Evolutionary conservation across 305 asterid species (phyloP).

Genomic region (Ajuga reptans): DNA sequence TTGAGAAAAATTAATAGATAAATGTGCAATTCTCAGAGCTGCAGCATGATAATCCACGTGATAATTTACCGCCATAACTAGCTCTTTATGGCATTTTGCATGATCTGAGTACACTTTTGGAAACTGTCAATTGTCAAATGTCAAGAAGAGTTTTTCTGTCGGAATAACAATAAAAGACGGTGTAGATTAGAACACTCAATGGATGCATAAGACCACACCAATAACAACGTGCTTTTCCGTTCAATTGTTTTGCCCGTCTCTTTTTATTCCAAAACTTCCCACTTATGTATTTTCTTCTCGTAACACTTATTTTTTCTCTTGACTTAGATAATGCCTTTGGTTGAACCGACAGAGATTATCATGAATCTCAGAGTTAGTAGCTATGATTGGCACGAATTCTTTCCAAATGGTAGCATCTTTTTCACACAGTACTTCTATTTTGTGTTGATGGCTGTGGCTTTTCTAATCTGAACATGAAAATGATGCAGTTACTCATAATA

Average conservation of each 20-base stretch:
- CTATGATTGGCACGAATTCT: conserved; percentile 97
- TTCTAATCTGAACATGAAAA: conserved; percentile 24
- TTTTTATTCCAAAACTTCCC: background rate
- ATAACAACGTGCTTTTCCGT: background rate
- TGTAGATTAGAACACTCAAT: background rate
- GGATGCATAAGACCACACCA: background rate
- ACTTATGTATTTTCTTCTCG: background rate
- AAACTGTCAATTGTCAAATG: background rate
- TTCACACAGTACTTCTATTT: background rate
- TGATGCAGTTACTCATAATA: conserved; percentile 69
- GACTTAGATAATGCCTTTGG: conserved; percentile 78
- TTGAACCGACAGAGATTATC: conserved; percentile 70
- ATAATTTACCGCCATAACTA: background rate
- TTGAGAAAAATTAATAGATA: background rate
- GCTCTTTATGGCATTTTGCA: background rate
- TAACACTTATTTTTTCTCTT: conserved; percentile 16
- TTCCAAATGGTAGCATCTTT: conserved; percentile 65
- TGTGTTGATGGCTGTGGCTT: conserved; percentile 17
- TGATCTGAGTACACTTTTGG: background rate
- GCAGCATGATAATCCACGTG: background rate
- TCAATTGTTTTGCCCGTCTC: background rate
- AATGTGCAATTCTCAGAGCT: background rate
- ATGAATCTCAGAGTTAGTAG: conserved; percentile 57
- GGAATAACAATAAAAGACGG: background rate
- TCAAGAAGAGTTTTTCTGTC: background rate